Evolutionary conservation across 345 rosid species (phyloP).

Genomic region (Litchi chinensis): DNA sequence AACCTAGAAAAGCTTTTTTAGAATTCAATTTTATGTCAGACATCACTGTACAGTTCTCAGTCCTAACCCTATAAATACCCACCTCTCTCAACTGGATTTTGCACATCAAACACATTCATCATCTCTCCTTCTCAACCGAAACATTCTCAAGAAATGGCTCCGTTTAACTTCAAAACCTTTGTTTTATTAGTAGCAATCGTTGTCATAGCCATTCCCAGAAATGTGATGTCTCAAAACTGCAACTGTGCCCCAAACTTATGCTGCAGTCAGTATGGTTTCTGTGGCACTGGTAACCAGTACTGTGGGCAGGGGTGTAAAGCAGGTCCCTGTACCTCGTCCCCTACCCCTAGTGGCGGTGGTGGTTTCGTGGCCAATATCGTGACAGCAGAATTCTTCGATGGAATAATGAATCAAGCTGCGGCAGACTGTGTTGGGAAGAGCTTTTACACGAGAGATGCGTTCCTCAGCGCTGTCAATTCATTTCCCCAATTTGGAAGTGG

Average conservation of each 20-base stretch:
- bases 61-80: not conserved
- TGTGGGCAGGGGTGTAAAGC: conserved; percentile 53
- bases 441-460: conserved; percentile 42
- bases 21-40: not conserved
- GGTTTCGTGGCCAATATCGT: conserved; percentile 44
- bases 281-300: conserved; percentile 33
- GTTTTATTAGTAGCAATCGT: conserved; percentile 7
- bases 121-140: not conserved
- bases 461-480: conserved; percentile 18
- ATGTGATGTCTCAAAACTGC: conserved; percentile 50
- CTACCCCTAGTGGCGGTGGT: conserved; percentile 20
- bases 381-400: conserved; percentile 43
- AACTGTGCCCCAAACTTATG: conserved; percentile 50
- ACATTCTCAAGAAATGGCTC: conserved; percentile 5
- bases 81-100: not conserved
- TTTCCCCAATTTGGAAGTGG: conserved; percentile 25
- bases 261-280: conserved; percentile 53
- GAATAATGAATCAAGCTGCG: conserved; percentile 38
- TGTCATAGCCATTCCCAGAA: not conserved
- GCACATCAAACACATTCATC: not conserved
- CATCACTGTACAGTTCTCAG: not conserved
- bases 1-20: too few relatives aligned
- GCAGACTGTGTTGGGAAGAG: conserved; percentile 44
- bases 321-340: conserved; percentile 42
- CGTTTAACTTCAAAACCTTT: not conserved